phyloP scores from a whole-genome alignment of 2,329 filamentous ascomycete species.

The Diaporthe sp. region DNA sequence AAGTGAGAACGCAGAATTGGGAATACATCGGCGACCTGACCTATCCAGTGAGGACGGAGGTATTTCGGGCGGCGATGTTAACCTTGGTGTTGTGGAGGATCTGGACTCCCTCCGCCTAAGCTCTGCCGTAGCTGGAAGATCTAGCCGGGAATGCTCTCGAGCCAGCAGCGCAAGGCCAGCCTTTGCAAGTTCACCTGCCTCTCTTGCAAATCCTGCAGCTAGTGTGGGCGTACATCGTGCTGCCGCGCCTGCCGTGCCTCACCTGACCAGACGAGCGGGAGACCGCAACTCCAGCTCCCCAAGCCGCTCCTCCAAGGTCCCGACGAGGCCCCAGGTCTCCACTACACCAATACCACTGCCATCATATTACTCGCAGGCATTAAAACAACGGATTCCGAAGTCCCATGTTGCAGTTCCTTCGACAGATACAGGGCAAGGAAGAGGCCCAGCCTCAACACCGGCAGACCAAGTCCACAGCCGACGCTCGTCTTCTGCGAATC shows the following conservation, averaged over 20 bases:
- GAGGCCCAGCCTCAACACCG: background rate
- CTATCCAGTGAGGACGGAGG: slow-evolving; percentile 32
- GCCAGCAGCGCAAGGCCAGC: slow-evolving; percentile 39
- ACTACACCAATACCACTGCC: slow-evolving; percentile 36
- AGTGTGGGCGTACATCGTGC: background rate
- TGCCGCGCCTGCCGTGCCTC: background rate
- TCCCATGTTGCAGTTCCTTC: background rate
- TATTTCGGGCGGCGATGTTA: slow-evolving; percentile 25
- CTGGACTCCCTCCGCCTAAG: background rate
- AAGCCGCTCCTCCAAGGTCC: background rate
- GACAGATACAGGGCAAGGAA: background rate
- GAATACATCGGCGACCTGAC: slow-evolving; percentile 48
- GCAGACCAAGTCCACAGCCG: background rate
- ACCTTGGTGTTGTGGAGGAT: slow-evolving; percentile 34
- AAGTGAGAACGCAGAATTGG: slow-evolving; percentile 47
- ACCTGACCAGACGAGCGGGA: background rate
- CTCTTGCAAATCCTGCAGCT: background rate
- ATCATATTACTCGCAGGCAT: background rate
- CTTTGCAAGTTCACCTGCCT: background rate
- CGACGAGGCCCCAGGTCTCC: background rate
- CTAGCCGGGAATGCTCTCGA: slow-evolving; percentile 33
- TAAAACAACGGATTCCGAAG: background rate
- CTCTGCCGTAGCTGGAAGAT: background rate
- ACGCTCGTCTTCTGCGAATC: background rate
- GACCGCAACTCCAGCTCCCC: background rate